Evolutionary conservation across 2,329 filamentous ascomycete species (phyloP).

Genomic region (Alternaria conjuncta): DNA sequence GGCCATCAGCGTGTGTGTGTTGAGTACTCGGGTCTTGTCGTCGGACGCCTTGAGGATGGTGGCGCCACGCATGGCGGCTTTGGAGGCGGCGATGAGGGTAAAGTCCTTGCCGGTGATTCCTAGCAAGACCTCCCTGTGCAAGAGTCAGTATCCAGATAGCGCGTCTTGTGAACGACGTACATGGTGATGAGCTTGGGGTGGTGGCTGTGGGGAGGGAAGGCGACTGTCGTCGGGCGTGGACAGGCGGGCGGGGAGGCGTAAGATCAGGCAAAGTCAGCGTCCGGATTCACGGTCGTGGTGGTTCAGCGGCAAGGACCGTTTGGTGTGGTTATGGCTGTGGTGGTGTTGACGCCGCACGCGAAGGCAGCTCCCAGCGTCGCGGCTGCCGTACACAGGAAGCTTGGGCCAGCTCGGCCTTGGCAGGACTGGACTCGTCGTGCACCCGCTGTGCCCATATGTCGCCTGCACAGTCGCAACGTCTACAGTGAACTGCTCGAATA

Average conservation of each 20-base stretch:
- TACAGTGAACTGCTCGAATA: background rate
- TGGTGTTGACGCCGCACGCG: background rate
- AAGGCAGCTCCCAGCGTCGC: conserved; percentile 26
- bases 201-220: conserved; percentile 8
- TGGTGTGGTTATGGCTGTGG: background rate
- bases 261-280: background rate
- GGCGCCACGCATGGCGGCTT: conserved; percentile 96
- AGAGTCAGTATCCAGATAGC: conserved; percentile 23
- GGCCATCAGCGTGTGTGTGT: conserved; percentile 93
- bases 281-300: background rate
- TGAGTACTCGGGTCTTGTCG: conserved; percentile 93
- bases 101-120: conserved; percentile 99
- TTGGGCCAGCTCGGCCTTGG: conserved; percentile 11
- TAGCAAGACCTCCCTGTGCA: conserved; percentile 87
- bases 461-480: background rate
- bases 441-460: background rate
- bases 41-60: conserved; percentile 94
- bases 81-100: conserved; percentile 94
- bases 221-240: background rate
- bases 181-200: conserved; percentile 35
- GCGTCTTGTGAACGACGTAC: conserved; percentile 26
- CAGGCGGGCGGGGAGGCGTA: background rate
- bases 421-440: background rate
- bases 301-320: background rate
- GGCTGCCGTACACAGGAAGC: conserved; percentile 13